These are phyloP conservation scores for Cyathus striatus DNA, from an alignment of 768 basidiomycete species.

Conservation along the genomic window DNA sequence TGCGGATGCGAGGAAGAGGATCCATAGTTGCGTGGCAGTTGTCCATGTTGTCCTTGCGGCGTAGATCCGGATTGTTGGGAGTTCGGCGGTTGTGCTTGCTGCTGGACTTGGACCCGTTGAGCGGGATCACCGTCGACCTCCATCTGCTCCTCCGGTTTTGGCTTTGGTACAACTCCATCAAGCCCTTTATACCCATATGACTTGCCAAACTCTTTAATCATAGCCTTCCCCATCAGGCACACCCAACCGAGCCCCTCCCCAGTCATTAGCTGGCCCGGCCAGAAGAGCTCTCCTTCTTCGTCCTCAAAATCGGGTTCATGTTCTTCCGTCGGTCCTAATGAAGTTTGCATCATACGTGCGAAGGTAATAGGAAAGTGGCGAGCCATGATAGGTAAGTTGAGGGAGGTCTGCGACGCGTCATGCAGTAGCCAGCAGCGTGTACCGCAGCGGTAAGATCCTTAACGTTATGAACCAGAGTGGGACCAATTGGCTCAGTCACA, in stretches of 20 bases:
- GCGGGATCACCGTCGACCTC: slow-evolving; percentile 5
- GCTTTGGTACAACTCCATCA: slow-evolving; percentile 69
- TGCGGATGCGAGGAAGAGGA: background rate
- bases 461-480: slow-evolving; percentile 34
- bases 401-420: slow-evolving; percentile 43
- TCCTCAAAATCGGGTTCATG: slow-evolving; percentile 81
- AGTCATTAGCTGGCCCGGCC: slow-evolving; percentile 70
- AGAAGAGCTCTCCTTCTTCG: slow-evolving; percentile 81
- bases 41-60: slow-evolving; percentile 9
- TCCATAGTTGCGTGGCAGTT: background rate
- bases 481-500: slow-evolving; percentile 38
- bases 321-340: slow-evolving; percentile 60
- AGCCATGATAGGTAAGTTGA: slow-evolving; percentile 64
- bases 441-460: slow-evolving; percentile 36
- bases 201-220: slow-evolving; percentile 80
- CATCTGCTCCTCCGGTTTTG: slow-evolving; percentile 31
- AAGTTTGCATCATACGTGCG: slow-evolving; percentile 65
- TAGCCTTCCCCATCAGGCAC: slow-evolving; percentile 82
- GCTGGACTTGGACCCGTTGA: slow-evolving; percentile 4
- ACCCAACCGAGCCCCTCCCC: slow-evolving; percentile 84
- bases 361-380: slow-evolving; percentile 75
- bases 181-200: slow-evolving; percentile 69
- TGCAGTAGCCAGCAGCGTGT: slow-evolving; percentile 37
- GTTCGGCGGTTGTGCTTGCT: slow-evolving; percentile 10
- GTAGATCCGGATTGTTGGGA: slow-evolving; percentile 3